Percentiles rank a stretch among this genome's conserved stretches.
Evolutionary conservation across 1,139 yeast species (phyloP).

Genomic region (Yamadazyma spencermartinsiae): DNA sequence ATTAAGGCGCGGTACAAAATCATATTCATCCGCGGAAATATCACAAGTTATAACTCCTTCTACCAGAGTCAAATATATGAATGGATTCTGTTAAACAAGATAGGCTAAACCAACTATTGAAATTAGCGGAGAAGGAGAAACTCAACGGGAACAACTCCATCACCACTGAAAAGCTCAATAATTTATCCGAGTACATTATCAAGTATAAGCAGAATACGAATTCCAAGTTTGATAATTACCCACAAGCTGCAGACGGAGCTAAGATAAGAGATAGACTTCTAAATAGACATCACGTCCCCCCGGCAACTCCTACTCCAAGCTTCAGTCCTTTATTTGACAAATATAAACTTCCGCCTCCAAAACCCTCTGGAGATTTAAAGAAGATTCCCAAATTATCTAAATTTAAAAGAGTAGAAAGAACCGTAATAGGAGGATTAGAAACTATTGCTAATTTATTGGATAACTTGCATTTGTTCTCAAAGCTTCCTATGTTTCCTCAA

Average conservation of each 20-base stretch:
- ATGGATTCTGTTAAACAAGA: slow-evolving; percentile 22
- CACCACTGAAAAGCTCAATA: slow-evolving; percentile 33
- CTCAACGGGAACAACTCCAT: slow-evolving; percentile 34
- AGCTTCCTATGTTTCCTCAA: slow-evolving; percentile 46
- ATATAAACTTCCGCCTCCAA: slow-evolving; percentile 16
- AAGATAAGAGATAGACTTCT: not conserved
- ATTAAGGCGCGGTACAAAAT: too few relatives aligned
- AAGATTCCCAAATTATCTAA: slow-evolving; percentile 11
- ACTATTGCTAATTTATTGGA: slow-evolving; percentile 42
- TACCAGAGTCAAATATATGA: slow-evolving; percentile 8
- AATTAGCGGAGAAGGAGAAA: slow-evolving; percentile 34
- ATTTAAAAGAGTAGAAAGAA: slow-evolving; percentile 32
- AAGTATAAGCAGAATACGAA: slow-evolving; percentile 14
- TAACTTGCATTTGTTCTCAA: slow-evolving; percentile 45
- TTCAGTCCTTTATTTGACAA: slow-evolving; percentile 29
- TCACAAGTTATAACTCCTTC: not conserved
- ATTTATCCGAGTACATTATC: slow-evolving; percentile 23
- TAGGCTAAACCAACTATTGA: slow-evolving; percentile 27
- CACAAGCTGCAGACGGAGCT: slow-evolving; percentile 15
- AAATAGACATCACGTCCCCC: not conserved
- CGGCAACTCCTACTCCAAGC: slow-evolving; percentile 7
- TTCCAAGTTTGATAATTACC: slow-evolving; percentile 15
- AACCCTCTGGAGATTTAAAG: not conserved
- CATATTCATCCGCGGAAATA: slow-evolving; percentile 1
- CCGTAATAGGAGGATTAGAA: slow-evolving; percentile 35